These are phyloP conservation scores for Mitragyna speciosa DNA, from an alignment of 257 asterid species.

Conservation along the genomic window DNA sequence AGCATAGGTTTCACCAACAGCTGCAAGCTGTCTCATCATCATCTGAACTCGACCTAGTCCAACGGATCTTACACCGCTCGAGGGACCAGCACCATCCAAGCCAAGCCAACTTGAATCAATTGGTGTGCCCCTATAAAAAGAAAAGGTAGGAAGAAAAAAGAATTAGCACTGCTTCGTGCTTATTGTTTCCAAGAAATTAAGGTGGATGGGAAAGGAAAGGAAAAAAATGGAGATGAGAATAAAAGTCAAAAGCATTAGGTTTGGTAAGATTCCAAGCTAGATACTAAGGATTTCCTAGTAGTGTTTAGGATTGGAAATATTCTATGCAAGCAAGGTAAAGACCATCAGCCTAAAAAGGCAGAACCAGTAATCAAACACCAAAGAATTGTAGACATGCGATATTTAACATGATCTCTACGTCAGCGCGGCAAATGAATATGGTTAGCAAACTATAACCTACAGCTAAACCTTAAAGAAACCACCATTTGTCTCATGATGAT, in stretches of 20 bases:
- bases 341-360: not conserved
- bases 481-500: not conserved
- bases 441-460: not conserved
- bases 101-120: slow-evolving; percentile 67
- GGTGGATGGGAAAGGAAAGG: not conserved
- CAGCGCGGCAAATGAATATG: not conserved
- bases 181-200: not conserved
- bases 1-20: slow-evolving; percentile 84
- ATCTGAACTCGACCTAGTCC: slow-evolving; percentile 78
- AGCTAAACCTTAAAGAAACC: not conserved
- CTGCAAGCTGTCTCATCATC: slow-evolving; percentile 93
- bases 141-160: slow-evolving; percentile 6
- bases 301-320: not conserved
- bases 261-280: not conserved
- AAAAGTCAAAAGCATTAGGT: not conserved
- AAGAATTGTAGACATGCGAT: not conserved
- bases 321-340: not conserved
- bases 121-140: slow-evolving; percentile 46
- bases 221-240: not conserved
- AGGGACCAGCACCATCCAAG: slow-evolving; percentile 74
- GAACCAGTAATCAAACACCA: no score
- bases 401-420: not conserved
- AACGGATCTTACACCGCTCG: slow-evolving; percentile 37
- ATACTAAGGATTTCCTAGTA: not conserved
- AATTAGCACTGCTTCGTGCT: not conserved